Conservation (phyloP, 1,284 basidiomycete species). For the Trichosporon sp. region DNA sequence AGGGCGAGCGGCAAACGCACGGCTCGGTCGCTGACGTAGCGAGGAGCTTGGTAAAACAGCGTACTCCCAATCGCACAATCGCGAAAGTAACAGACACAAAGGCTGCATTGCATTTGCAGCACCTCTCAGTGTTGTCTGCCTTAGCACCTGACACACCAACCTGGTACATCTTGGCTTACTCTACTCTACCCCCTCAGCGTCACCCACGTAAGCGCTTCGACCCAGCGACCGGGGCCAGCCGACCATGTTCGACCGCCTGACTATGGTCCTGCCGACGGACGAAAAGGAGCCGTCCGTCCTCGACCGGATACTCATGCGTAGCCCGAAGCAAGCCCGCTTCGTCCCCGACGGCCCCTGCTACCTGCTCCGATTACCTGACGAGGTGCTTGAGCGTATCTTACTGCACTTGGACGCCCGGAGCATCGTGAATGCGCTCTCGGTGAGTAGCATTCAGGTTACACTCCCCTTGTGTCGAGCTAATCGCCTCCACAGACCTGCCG, state of each 20-base stretch:
- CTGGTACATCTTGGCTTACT: background rate
- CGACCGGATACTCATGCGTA: background rate
- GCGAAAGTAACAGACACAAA: too few relatives aligned
- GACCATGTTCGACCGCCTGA: conserved; percentile 1
- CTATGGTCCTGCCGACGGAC: conserved; percentile 1
- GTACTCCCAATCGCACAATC: too few relatives aligned
- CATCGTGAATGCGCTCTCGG: background rate
- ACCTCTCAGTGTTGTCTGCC: background rate
- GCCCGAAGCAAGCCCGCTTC: background rate
- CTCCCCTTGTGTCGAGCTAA: background rate
- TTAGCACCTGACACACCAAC: background rate
- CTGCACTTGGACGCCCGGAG: background rate
- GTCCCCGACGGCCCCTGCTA: background rate
- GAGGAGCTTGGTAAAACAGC: too few relatives aligned
- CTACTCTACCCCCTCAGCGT: too few relatives aligned
- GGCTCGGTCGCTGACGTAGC: background rate
- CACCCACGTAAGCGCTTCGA: too few relatives aligned
- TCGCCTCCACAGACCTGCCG: conserved; percentile 10
- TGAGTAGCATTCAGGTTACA: background rate
- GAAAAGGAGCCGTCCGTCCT: background rate
- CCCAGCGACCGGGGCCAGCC: background rate
- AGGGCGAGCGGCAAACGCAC: background rate
- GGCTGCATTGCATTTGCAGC: too few relatives aligned
- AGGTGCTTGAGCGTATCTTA: conserved; percentile 9
- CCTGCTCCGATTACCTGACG: conserved; percentile 4